These are phyloP conservation scores for Acer yangbiense DNA, from an alignment of 345 rosid genomes.

Conservation along the genomic window DNA sequence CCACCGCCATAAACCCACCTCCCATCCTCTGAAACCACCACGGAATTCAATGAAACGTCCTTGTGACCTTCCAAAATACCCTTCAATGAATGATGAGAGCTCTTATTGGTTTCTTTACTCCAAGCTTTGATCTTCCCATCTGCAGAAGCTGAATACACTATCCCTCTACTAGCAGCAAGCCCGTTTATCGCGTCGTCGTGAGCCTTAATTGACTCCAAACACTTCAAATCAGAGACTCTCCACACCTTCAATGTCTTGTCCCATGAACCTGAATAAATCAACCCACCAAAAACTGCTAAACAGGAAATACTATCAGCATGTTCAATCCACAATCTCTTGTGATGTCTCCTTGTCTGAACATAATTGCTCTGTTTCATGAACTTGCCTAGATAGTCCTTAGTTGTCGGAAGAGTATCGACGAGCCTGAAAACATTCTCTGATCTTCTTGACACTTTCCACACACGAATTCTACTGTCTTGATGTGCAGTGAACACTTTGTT, in stretches of 20 bases:
- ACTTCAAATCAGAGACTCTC: slow-evolving; percentile 81
- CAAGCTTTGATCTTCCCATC: slow-evolving; percentile 90
- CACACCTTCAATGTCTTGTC: slow-evolving; percentile 93
- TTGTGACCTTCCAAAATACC: slow-evolving; percentile 76
- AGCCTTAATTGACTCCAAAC: slow-evolving; percentile 82
- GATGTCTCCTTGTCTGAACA: slow-evolving; percentile 68
- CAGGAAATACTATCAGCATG: slow-evolving; percentile 93
- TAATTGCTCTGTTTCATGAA: slow-evolving; percentile 89
- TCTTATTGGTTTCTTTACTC: slow-evolving; percentile 55
- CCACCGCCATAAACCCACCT: slow-evolving; percentile 80
- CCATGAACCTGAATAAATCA: slow-evolving; percentile 91
- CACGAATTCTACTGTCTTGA: slow-evolving; percentile 87
- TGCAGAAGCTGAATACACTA: slow-evolving; percentile 85
- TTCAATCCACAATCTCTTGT: slow-evolving; percentile 73
- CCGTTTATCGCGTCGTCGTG: slow-evolving; percentile 88
- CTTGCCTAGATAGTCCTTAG: slow-evolving; percentile 75
- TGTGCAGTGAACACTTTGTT: slow-evolving; percentile 83
- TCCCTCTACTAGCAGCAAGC: slow-evolving; percentile 60
- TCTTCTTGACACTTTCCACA: slow-evolving; percentile 81
- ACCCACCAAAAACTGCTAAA: slow-evolving; percentile 59
- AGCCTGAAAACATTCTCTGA: slow-evolving; percentile 72
- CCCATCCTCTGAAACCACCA: slow-evolving; percentile 69
- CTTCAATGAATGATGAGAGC: slow-evolving; percentile 74
- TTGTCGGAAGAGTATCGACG: slow-evolving; percentile 80
- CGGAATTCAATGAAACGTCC: slow-evolving; percentile 73